Evolutionary conservation across 495 filamentous ascomycete genomes (phyloP).

Genomic region (Arthonia radiata): DNA sequence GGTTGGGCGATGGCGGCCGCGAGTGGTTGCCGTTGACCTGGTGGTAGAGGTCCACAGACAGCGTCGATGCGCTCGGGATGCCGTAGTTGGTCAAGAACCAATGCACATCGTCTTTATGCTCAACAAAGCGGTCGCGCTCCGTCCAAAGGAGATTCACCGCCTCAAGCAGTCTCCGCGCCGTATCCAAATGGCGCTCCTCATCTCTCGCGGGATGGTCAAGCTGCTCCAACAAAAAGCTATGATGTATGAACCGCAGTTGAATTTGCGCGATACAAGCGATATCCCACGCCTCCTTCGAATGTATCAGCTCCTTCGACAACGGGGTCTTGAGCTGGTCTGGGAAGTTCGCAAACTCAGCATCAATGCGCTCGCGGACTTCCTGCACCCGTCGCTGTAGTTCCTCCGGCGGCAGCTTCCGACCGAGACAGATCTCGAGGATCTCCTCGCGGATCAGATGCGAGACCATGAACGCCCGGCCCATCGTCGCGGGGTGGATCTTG

Average conservation of each 20-base stretch:
- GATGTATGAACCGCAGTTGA: conserved; percentile 28
- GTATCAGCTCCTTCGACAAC: conserved; percentile 4
- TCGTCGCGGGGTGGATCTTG: conserved; percentile 15
- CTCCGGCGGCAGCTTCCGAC: conserved; percentile 16
- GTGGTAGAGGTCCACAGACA: conserved; percentile 34
- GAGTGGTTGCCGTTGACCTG: conserved; percentile 21
- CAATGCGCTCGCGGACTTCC: conserved; percentile 17
- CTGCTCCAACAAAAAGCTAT: conserved; percentile 32
- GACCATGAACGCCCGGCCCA: conserved; percentile 23
- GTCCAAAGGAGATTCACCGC: conserved; percentile 22
- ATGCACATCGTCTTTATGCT: conserved; percentile 25
- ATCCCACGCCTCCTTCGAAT: conserved; percentile 5
- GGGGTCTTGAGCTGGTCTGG: conserved; percentile 1
- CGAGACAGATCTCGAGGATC: conserved; percentile 32
- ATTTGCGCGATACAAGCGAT: conserved; percentile 12
- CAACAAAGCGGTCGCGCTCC: conserved; percentile 20
- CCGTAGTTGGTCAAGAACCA: conserved; percentile 23
- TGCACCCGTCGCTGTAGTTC: conserved; percentile 21
- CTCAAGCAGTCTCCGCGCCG: conserved; percentile 25
- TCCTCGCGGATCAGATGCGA: conserved; percentile 27
- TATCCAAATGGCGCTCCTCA: conserved; percentile 24
- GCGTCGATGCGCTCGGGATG: conserved; percentile 30
- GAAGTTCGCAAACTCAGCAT: conserved; percentile 9
- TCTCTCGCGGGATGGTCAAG: conserved; percentile 25
- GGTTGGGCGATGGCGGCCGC: conserved; percentile 19